phyloP scores from a whole-genome alignment of 2,329 filamentous ascomycete genomes.

The Lecanoromycetidae sp. region DNA sequence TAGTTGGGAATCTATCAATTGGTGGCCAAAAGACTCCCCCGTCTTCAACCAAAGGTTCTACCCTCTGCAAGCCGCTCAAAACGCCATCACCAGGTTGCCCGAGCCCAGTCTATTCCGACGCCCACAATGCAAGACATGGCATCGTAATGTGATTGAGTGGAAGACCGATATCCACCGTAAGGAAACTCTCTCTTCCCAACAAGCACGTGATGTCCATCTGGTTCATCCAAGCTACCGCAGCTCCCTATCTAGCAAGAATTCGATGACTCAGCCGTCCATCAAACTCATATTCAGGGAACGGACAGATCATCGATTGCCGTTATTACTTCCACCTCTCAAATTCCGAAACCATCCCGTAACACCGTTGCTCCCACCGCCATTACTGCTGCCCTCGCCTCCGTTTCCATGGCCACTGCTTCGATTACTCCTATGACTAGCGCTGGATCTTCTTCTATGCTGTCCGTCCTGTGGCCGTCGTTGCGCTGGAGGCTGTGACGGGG shows the following conservation, averaged over 20 bases:
- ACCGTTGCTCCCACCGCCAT: conserved; percentile 1
- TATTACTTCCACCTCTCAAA: conserved; percentile 3
- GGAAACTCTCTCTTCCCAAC: neutral
- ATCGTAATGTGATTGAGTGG: neutral
- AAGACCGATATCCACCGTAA: too few species aligned
- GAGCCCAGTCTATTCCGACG: conserved; percentile 3
- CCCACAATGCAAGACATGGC: conserved; percentile 1
- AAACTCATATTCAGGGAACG: too few species aligned
- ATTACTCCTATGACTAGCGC: conserved; percentile 1
- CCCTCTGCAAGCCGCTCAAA: too few species aligned
- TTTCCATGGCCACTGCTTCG: neutral
- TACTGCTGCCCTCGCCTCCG: conserved; percentile 1
- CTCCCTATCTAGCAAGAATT: neutral
- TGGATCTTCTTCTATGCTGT: conserved; percentile 1
- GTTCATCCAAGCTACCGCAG: neutral
- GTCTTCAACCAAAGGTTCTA: too few species aligned
- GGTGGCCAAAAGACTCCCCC: too few species aligned
- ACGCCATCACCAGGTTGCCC: too few species aligned
- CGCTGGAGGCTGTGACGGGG: neutral
- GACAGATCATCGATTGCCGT: conserved; percentile 8
- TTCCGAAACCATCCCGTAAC: conserved; percentile 13
- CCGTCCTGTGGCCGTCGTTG: neutral
- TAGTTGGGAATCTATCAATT: too few species aligned
- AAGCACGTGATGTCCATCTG: too few species aligned
- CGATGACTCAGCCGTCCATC: too few species aligned